Evolutionary conservation across 2,329 filamentous ascomycete genomes (phyloP).

Genomic region (Zelopaecilomyces penicillatus): DNA sequence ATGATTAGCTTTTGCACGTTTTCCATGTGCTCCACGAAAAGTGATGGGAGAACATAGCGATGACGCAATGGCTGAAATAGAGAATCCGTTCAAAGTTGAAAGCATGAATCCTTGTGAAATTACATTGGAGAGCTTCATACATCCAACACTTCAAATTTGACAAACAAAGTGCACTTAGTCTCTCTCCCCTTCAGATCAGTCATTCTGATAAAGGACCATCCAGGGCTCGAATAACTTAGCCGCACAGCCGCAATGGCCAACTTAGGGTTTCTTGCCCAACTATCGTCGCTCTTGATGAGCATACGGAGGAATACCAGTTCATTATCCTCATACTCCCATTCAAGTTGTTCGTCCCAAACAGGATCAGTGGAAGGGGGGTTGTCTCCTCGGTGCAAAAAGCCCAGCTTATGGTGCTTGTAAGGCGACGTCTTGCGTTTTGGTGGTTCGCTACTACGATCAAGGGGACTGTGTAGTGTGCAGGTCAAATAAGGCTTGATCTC

Average conservation of each 20-base stretch:
- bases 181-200: constrained; percentile 56
- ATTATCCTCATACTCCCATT: constrained; percentile 62
- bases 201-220: constrained; percentile 58
- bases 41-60: no score
- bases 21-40: no score
- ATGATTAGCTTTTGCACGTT: no score
- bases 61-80: no score
- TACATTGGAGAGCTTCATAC: constrained; percentile 10
- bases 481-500: constrained; percentile 57
- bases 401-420: constrained; percentile 51
- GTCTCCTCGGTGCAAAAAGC: constrained; percentile 48
- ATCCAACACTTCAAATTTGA: constrained; percentile 51
- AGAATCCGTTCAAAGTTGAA: no score
- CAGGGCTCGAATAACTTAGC: constrained; percentile 44
- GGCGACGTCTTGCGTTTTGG: constrained; percentile 44
- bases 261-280: constrained; percentile 53
- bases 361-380: constrained; percentile 53
- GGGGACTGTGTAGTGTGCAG: constrained; percentile 53
- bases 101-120: no score
- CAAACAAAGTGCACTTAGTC: constrained; percentile 52
- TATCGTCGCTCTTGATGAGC: constrained; percentile 59
- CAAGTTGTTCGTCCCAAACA: constrained; percentile 56
- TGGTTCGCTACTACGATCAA: background rate
- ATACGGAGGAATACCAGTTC: constrained; percentile 57
- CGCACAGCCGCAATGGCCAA: constrained; percentile 54